Base-by-base conservation (phyloP, 2,329 filamentous ascomycete species). In the Colletotrichum spaethianum region DNA sequence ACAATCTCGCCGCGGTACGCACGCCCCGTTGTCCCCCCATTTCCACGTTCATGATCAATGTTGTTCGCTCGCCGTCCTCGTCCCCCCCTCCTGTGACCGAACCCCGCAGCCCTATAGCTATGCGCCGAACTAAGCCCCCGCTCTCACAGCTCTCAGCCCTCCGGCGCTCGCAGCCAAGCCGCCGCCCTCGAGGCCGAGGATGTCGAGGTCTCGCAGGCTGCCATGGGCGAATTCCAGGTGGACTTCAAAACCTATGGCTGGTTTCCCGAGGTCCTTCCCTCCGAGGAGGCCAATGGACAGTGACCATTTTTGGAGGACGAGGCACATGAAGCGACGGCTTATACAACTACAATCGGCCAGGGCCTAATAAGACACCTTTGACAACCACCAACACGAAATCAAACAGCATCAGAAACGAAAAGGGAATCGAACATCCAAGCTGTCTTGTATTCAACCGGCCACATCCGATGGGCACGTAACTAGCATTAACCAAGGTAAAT, bases 1-100 rank as follows among this genome's bases (percentile, higher is more conserved):
- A 86, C 90, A 71, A 97, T 98, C 75, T 97, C 95, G 55, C 93
- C 93, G 9, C 90, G 95, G 94, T 96, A 60, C 26, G 75, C 63
- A 18, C 2, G 12, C 48, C 5, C 44, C 38, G 18, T 14, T 40
- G 18, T 60, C 7, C 62, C 20, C 33, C n/a, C 26, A 33, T 28
- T 2, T 23, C 14, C 6, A 18, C 36, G 33, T 26, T 9, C 6
- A 6, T 14, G 36, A 14, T 16, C 38, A 28, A 9, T 20, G 8
- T 40, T 50, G 1, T 26, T 33, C 26, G 33, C 8, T 16, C 23
- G 23, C 46, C 46, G 14, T 57, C 40, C 20, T 38, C 20, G 38
- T 38, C 26, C 55, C n/a, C 16, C 11, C 26, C 48, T 20, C 26
- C 12, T 9, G 18, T 46, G 7, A 46, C 42, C 9, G 6, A 53